These are phyloP conservation scores for Erysimum cheiranthoides DNA, from an alignment of 345 rosid genomes.

Conservation along the genomic window DNA sequence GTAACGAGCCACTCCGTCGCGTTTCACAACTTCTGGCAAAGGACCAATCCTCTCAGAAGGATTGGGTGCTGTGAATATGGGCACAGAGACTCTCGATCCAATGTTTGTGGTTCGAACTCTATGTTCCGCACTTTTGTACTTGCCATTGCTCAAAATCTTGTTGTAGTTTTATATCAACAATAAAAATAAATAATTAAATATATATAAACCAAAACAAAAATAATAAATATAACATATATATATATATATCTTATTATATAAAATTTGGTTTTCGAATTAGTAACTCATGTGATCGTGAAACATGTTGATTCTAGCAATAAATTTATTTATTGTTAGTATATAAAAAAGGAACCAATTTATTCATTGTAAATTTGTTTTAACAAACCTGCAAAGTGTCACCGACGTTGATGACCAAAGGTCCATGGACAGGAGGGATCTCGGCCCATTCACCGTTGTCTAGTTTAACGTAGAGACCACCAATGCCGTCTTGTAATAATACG, in stretches of 20 bases:
- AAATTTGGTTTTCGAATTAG: no score
- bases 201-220: no score
- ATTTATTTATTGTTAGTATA: no score
- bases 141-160: conserved; percentile 66
- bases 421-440: conserved; percentile 48
- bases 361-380: not conserved
- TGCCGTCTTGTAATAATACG: conserved; percentile 62
- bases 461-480: conserved; percentile 70
- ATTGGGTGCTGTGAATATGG: conserved; percentile 56
- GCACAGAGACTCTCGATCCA: conserved; percentile 61
- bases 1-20: conserved; percentile 55
- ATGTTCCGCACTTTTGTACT: conserved; percentile 66
- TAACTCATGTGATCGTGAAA: no score
- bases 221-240: no score
- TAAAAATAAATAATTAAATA: no score
- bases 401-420: conserved; percentile 53
- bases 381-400: conserved; percentile 54
- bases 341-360: no score
- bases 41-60: conserved; percentile 54
- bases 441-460: conserved; percentile 49
- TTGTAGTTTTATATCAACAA: not conserved
- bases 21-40: conserved; percentile 50
- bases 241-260: no score
- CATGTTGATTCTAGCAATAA: no score
- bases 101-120: conserved; percentile 56